A percentile compares a stretch with the other conserved stretches of the same genome.
These are phyloP conservation scores for Dentiscutata heterogama DNA, from an alignment of 371 early-diverging fungal species.

Conservation along the genomic window DNA sequence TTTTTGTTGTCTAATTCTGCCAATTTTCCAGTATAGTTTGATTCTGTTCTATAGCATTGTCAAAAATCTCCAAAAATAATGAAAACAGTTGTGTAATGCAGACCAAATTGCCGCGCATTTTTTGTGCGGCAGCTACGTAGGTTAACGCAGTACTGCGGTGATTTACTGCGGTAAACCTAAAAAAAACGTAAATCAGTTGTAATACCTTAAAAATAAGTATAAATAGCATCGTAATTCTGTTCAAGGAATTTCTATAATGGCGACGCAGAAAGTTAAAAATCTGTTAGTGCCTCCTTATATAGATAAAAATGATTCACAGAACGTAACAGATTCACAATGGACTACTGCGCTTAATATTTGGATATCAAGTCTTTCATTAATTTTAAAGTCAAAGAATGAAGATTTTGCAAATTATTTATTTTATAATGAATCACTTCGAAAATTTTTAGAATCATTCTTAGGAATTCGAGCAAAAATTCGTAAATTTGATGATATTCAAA, in stretches of 20 bases:
- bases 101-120: no score
- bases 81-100: no score
- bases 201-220: no score
- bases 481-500: neutral
- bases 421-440: slow-evolving; percentile 43
- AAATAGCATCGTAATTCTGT: neutral
- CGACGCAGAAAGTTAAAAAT: neutral
- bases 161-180: no score
- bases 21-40: no score
- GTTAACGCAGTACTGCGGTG: no score
- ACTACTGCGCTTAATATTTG: slow-evolving; percentile 47
- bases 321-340: slow-evolving; percentile 47
- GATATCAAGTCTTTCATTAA: slow-evolving; percentile 41
- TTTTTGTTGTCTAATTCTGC: no score
- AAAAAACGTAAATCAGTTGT: no score
- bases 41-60: no score
- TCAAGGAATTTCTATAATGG: neutral
- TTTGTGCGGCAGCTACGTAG: no score
- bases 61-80: no score
- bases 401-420: slow-evolving; percentile 33
- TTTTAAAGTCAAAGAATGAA: slow-evolving; percentile 47
- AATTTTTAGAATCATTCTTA: slow-evolving; percentile 47
- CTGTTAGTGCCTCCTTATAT: slow-evolving; percentile 35
- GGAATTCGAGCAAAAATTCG: slow-evolving; percentile 43
- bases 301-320: slow-evolving; percentile 38